Conservation (phyloP, 139 green algal genomes). For the Chlorella ohadii region DNA sequence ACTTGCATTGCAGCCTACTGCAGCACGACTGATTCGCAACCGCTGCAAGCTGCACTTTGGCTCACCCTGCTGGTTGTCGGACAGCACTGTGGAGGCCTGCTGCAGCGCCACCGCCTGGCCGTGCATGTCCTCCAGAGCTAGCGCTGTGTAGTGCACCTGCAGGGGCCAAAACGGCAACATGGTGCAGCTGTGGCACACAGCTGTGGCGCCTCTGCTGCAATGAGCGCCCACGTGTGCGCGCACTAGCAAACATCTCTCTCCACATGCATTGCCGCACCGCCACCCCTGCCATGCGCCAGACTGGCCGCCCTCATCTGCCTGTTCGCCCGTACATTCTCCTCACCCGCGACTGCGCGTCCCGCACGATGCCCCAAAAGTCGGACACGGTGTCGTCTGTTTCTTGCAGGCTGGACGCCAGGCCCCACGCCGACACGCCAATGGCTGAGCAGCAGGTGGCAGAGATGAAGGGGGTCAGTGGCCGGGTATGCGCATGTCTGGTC, state of each 20-base stretch:
- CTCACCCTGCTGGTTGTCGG: background rate
- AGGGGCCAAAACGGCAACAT: background rate
- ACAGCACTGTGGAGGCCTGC: background rate
- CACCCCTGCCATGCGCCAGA: too few relatives aligned
- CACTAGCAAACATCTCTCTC: too few relatives aligned
- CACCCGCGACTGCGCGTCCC: background rate
- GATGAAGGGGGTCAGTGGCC: background rate
- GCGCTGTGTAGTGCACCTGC: background rate
- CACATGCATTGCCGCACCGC: too few relatives aligned
- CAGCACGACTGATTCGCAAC: too few relatives aligned
- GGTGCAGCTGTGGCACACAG: too few relatives aligned
- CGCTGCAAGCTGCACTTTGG: too few relatives aligned
- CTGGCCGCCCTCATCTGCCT: background rate
- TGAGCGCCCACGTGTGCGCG: too few relatives aligned
- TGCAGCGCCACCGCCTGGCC: background rate
- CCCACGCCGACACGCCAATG: conserved; percentile 16
- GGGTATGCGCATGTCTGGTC: too few relatives aligned
- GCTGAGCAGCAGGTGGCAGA: background rate
- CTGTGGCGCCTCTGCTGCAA: too few relatives aligned
- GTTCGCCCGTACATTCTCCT: too few relatives aligned
- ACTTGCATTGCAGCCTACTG: too few relatives aligned
- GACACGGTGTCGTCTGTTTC: conserved; percentile 10
- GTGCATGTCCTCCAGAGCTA: background rate
- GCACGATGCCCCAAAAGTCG: conserved; percentile 19
- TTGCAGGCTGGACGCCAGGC: background rate